Evolutionary conservation across 1,284 basidiomycete genomes (phyloP).

Genomic region (Sanghuangporus sanghuang): DNA sequence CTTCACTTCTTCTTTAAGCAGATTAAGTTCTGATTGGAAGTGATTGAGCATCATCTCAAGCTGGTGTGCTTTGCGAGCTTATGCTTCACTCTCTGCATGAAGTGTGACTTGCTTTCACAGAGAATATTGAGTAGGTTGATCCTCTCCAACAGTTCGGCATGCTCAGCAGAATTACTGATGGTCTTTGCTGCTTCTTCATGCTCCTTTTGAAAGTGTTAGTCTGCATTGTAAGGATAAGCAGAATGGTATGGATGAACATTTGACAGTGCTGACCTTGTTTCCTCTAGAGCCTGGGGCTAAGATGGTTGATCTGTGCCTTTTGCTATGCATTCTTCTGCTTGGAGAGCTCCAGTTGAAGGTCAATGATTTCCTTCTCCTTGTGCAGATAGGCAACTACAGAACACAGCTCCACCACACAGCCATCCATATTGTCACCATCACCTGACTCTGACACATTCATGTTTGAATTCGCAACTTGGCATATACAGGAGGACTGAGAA

Average conservation of each 20-base stretch:
- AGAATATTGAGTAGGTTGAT: constrained; percentile 86
- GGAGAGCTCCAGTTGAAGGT: constrained; percentile 80
- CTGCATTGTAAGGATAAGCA: neutral
- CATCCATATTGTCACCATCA: constrained; percentile 45
- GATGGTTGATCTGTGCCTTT: constrained; percentile 71
- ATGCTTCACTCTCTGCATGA: constrained; percentile 66
- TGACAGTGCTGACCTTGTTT: constrained; percentile 59
- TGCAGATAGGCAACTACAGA: constrained; percentile 80
- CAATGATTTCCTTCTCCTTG: constrained; percentile 88
- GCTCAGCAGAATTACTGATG: constrained; percentile 66
- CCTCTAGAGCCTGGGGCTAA: constrained; percentile 66
- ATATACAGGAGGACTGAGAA: constrained; percentile 74
- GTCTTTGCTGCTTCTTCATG: constrained; percentile 69
- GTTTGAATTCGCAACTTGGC: constrained; percentile 52
- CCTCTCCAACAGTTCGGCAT: constrained; percentile 80
- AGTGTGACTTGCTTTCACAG: constrained; percentile 87
- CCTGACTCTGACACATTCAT: constrained; percentile 37
- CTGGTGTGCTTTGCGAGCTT: constrained; percentile 59
- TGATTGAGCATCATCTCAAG: constrained; percentile 61
- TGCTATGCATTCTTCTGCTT: constrained; percentile 80
- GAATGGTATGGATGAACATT: constrained; percentile 38
- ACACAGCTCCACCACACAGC: constrained; percentile 66
- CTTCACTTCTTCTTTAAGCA: constrained; percentile 68
- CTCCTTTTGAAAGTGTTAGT: constrained; percentile 45
- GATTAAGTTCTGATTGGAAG: constrained; percentile 63